Evolutionary conservation across 352 stramenopile genomes (phyloP).

Genomic region (Phytophthora sp.): DNA sequence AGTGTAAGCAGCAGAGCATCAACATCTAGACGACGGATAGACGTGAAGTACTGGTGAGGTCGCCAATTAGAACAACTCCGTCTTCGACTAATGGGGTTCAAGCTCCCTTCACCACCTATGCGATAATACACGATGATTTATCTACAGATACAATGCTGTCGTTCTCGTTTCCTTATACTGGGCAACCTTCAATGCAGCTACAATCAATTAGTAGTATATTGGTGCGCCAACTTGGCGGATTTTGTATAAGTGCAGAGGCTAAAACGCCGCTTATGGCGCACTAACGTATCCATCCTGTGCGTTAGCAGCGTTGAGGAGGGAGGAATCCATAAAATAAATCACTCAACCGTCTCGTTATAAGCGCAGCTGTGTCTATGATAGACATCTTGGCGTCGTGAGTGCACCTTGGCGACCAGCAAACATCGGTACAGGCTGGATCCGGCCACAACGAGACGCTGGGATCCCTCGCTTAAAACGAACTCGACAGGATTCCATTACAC

Average conservation of each 20-base stretch:
- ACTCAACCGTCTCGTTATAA: conserved; percentile 9
- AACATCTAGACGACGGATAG: conserved; percentile 47
- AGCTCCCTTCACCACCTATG: too few relatives aligned
- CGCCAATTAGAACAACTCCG: neutral
- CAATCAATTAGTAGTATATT: conserved; percentile 30
- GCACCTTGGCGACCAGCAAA: conserved; percentile 1
- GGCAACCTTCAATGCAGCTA: neutral
- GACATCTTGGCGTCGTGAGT: neutral
- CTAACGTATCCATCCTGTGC: neutral
- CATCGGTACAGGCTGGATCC: neutral
- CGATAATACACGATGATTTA: conserved; percentile 28
- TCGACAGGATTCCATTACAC: conserved; percentile 49
- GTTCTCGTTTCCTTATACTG: neutral
- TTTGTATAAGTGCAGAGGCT: too few relatives aligned
- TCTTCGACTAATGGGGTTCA: neutral
- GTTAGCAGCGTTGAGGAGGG: conserved; percentile 10
- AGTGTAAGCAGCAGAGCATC: conserved; percentile 81
- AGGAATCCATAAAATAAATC: conserved; percentile 31
- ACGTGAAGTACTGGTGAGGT: too few relatives aligned
- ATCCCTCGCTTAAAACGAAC: conserved; percentile 4
- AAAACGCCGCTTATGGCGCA: too few relatives aligned
- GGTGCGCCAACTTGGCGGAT: neutral
- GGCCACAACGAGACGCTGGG: too few relatives aligned
- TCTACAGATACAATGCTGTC: conserved; percentile 7
- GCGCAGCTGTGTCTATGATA: conserved; percentile 5